phyloP scores from a whole-genome alignment of 169 alveolate species.

The Neospora caninum region DNA sequence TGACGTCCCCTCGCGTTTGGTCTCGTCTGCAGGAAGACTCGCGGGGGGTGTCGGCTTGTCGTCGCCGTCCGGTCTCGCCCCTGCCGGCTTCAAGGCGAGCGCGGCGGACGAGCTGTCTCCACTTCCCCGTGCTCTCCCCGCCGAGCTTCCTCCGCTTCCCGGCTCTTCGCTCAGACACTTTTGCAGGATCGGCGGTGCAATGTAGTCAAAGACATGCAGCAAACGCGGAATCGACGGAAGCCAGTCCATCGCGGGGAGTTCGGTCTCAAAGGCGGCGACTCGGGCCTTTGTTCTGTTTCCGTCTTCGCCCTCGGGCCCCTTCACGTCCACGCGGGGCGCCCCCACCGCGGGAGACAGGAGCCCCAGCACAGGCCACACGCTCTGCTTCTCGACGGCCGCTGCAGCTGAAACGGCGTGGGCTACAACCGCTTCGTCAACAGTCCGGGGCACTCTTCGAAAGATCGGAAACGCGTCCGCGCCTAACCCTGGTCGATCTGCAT shows the following conservation, averaged over 20 bases:
- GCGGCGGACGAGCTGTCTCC: not conserved
- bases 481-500: not conserved
- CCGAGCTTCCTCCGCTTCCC: no score
- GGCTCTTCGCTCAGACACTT: not conserved
- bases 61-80: not conserved
- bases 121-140: not conserved
- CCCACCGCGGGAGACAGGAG: not conserved
- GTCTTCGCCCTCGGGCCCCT: not conserved
- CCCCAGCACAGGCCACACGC: not conserved
- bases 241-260: not conserved
- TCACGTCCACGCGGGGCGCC: not conserved
- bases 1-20: not conserved
- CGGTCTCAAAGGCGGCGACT: slow-evolving; percentile 1
- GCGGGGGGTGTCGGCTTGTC: not conserved
- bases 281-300: not conserved
- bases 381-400: not conserved
- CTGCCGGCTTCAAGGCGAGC: not conserved
- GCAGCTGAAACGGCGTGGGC: not conserved
- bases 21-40: not conserved
- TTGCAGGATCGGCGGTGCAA: not conserved
- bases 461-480: not conserved
- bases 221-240: slow-evolving; percentile 3
- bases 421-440: not conserved
- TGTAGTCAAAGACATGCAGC: not conserved
- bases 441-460: not conserved